phyloP scores from a whole-genome alignment of 805 yeast genomes.

The Candida berthetii region DNA sequence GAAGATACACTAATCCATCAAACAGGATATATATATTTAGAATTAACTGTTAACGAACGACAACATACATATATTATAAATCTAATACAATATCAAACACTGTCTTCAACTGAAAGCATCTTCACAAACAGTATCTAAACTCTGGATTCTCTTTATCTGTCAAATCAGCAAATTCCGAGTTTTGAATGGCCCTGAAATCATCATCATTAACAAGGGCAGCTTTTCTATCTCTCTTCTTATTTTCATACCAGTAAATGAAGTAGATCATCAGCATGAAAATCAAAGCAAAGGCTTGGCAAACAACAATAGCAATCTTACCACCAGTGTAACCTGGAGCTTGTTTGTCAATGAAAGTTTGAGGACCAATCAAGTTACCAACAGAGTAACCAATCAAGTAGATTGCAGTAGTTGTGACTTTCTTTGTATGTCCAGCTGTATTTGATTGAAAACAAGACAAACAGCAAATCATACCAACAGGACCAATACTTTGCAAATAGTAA shows the following conservation, averaged over 20 bases:
- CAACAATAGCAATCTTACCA: slow-evolving; percentile 48
- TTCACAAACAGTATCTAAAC: slow-evolving; percentile 26
- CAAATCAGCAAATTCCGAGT: slow-evolving; percentile 34
- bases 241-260: slow-evolving; percentile 26
- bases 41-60: too few species aligned
- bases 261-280: slow-evolving; percentile 24
- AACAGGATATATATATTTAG: too few species aligned
- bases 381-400: slow-evolving; percentile 56
- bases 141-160: slow-evolving; percentile 36
- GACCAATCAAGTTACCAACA: slow-evolving; percentile 62
- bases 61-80: too few species aligned
- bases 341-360: slow-evolving; percentile 53
- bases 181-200: slow-evolving; percentile 16
- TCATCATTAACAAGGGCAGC: slow-evolving; percentile 15
- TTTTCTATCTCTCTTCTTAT: slow-evolving; percentile 31
- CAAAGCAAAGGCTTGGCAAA: slow-evolving; percentile 36
- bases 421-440: slow-evolving; percentile 66
- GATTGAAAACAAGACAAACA: slow-evolving; percentile 27
- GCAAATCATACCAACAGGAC: slow-evolving; percentile 27
- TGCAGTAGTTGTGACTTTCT: slow-evolving; percentile 53
- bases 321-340: slow-evolving; percentile 52
- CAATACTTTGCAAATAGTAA: slow-evolving; percentile 2
- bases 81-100: too few species aligned
- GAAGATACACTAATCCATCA: too few species aligned
- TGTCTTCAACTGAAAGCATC: too few species aligned